Evolutionary conservation across 2,329 filamentous ascomycete genomes (phyloP).

Genomic region (Coniella lustricola): DNA sequence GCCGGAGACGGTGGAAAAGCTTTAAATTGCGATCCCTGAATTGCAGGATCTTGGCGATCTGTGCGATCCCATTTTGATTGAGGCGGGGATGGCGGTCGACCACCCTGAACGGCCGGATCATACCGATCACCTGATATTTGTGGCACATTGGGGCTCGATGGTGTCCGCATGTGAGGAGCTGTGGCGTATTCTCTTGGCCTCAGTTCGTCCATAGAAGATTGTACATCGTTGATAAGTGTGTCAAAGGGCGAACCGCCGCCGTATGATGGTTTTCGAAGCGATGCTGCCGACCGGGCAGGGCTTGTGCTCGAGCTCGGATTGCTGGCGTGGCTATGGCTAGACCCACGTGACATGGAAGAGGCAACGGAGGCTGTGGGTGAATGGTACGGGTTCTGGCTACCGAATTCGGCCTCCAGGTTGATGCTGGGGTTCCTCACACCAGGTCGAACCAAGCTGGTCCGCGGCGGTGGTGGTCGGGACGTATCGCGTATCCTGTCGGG

Average conservation of each 20-base stretch:
- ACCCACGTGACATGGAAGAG: conserved; percentile 51
- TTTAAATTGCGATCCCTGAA: conserved; percentile 13
- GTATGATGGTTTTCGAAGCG: conserved; percentile 34
- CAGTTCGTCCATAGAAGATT: conserved; percentile 41
- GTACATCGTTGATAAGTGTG: conserved; percentile 48
- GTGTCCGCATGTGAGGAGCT: conserved; percentile 26
- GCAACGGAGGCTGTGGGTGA: conserved; percentile 57
- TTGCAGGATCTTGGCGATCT: conserved; percentile 26
- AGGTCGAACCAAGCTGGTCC: conserved; percentile 40
- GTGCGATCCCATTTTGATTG: conserved; percentile 7
- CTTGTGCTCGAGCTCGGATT: conserved; percentile 55
- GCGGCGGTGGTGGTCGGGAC: conserved; percentile 45
- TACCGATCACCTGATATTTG: conserved; percentile 21
- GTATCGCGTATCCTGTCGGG: conserved; percentile 41
- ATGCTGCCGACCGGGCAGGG: conserved; percentile 37
- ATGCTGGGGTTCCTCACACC: conserved; percentile 36
- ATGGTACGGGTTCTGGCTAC: conserved; percentile 57
- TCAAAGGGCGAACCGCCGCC: conserved; percentile 38
- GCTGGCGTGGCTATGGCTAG: conserved; percentile 34
- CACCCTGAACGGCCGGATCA: conserved; percentile 24
- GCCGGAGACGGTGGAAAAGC: conserved; percentile 10
- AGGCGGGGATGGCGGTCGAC: conserved; percentile 11
- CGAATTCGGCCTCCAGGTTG: conserved; percentile 54
- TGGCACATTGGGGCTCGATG: conserved; percentile 14
- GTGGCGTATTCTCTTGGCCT: conserved; percentile 23